phyloP scores from a whole-genome alignment of 2,329 filamentous ascomycete genomes.

The Fusarium staphyleae region DNA sequence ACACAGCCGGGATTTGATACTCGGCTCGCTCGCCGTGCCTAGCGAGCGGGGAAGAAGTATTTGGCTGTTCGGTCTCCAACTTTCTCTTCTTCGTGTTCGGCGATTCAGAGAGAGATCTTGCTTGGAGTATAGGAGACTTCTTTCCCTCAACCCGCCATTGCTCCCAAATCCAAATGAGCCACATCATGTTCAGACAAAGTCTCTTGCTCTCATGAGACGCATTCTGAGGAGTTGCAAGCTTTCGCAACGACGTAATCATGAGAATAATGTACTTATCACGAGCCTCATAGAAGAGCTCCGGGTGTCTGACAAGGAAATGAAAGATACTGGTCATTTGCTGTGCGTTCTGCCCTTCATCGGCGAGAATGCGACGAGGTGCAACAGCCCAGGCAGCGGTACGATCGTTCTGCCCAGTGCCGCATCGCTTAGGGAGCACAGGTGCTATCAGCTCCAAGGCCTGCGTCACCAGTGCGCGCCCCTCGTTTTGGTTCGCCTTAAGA shows the following conservation, averaged over 20 bases:
- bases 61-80: conserved; percentile 67
- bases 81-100: conserved; percentile 79
- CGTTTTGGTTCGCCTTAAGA: conserved; percentile 91
- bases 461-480: conserved; percentile 88
- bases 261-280: conserved; percentile 88
- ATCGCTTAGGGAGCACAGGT: conserved; percentile 89
- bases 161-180: conserved; percentile 92
- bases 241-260: conserved; percentile 87
- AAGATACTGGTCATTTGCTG: conserved; percentile 98
- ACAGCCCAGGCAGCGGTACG: conserved; percentile 86
- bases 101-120: conserved; percentile 65
- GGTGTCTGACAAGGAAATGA: conserved; percentile 92
- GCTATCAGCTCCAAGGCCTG: conserved; percentile 94
- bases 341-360: conserved; percentile 92
- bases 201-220: conserved; percentile 92
- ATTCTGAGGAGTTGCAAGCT: conserved; percentile 83
- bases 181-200: conserved; percentile 88
- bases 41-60: conserved; percentile 62
- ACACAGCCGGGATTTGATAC: conserved; percentile 70
- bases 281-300: conserved; percentile 92
- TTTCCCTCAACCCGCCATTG: conserved; percentile 76
- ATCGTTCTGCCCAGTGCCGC: conserved; percentile 71
- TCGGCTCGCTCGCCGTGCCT: conserved; percentile 63
- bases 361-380: conserved; percentile 86
- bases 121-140: conserved; percentile 36